phyloP scores from a whole-genome alignment of 331 rosid genomes.

The Malus hybrid region DNA sequence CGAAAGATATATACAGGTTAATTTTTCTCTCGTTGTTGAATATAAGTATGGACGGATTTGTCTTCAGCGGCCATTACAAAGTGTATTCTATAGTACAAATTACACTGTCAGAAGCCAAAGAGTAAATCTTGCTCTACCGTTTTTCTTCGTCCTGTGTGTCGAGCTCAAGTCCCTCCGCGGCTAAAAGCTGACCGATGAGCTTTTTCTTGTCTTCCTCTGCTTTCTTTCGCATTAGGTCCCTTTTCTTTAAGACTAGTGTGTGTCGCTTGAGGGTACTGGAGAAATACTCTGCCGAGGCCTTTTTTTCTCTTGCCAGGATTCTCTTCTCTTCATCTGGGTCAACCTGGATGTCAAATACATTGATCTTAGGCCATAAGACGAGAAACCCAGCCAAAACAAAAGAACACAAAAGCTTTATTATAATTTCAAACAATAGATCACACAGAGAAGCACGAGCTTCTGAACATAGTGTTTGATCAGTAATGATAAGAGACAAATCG shows the following conservation, averaged over 20 bases:
- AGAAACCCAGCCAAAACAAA: constrained; percentile 14
- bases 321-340: constrained; percentile 83
- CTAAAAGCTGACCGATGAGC: constrained; percentile 58
- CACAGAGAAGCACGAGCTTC: background rate
- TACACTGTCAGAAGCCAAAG: background rate
- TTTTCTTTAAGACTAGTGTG: constrained; percentile 65
- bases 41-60: background rate
- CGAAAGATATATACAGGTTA: background rate
- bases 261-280: constrained; percentile 77
- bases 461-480: background rate
- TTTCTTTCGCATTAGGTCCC: constrained; percentile 75
- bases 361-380: background rate
- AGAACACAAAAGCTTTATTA: background rate
- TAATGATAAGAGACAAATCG: background rate
- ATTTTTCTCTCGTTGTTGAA: background rate
- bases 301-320: constrained; percentile 78
- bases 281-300: constrained; percentile 64
- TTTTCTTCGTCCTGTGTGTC: constrained; percentile 59
- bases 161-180: constrained; percentile 88
- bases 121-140: constrained; percentile 14
- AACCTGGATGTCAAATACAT: constrained; percentile 39
- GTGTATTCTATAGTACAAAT: background rate
- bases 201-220: constrained; percentile 68
- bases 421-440: background rate
- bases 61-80: background rate